Conservation (phyloP, 192 early-diverging fungal species). For the Paraglomus brasilianum region DNA sequence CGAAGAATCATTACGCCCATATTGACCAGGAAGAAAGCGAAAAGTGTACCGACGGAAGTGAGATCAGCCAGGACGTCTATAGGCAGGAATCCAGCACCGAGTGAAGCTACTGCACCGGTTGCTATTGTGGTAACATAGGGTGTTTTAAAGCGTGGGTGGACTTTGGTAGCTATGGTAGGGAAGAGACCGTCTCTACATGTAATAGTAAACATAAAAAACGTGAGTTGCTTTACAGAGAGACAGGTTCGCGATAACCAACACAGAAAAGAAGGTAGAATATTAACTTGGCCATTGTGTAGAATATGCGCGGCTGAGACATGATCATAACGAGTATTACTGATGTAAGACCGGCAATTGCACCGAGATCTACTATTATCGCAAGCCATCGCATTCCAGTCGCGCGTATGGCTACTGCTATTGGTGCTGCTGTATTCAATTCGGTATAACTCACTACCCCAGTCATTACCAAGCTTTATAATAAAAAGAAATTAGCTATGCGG, state of each 20-base stretch:
- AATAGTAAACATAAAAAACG: not conserved
- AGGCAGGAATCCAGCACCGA: too few species aligned
- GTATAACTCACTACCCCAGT: conserved; percentile 68
- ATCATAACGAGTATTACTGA: conserved; percentile 77
- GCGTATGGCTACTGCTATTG: conserved; percentile 51
- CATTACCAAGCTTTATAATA: conserved; percentile 54
- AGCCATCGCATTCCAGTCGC: conserved; percentile 61
- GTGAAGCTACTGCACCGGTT: too few species aligned
- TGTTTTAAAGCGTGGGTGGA: conserved; percentile 73
- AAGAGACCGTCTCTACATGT: conserved; percentile 63
- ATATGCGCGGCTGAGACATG: conserved; percentile 85
- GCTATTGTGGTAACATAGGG: conserved; percentile 72
- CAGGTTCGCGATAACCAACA: too few species aligned
- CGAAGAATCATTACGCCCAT: conserved; percentile 74
- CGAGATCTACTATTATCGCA: conserved; percentile 71
- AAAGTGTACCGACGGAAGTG: conserved; percentile 81
- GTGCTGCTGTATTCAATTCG: conserved; percentile 48
- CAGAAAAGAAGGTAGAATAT: not conserved
- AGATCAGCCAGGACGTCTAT: conserved; percentile 82
- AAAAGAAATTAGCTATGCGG: not conserved
- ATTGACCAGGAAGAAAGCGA: conserved; percentile 84
- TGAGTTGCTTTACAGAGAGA: too few species aligned
- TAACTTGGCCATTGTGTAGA: conserved; percentile 76
- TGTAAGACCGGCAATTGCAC: conserved; percentile 74
- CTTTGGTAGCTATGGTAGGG: conserved; percentile 63